phyloP scores from a whole-genome alignment of 306 rosid species.

The Erythrophleum fordii region DNA sequence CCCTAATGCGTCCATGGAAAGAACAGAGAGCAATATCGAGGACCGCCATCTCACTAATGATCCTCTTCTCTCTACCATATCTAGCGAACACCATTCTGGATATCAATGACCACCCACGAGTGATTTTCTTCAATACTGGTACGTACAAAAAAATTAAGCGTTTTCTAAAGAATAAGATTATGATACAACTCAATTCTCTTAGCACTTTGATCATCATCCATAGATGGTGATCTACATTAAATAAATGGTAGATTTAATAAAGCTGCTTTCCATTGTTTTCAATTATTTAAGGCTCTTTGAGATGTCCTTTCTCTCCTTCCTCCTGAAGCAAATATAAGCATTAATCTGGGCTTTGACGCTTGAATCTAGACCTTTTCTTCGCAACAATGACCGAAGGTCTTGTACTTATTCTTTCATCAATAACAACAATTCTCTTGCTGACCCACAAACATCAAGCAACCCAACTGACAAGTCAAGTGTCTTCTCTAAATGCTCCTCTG shows the following conservation, averaged over 20 bases:
- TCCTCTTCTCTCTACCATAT: constrained; percentile 27
- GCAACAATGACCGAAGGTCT: constrained; percentile 55
- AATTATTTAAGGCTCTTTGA: constrained; percentile 43
- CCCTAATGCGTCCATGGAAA: constrained; percentile 14
- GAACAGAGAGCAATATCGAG: too few relatives aligned
- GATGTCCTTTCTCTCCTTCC: constrained; percentile 55
- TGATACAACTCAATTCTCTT: constrained; percentile 41
- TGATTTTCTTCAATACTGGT: constrained; percentile 32
- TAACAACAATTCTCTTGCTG: constrained; percentile 57
- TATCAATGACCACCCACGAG: constrained; percentile 42
- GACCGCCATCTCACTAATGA: constrained; percentile 26
- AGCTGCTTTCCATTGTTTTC: constrained; percentile 41
- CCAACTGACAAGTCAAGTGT: constrained; percentile 55
- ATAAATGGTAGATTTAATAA: background rate
- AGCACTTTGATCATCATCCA: constrained; percentile 35
- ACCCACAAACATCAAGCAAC: constrained; percentile 63
- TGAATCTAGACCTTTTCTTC: constrained; percentile 53
- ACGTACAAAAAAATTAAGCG: constrained; percentile 39
- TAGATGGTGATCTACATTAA: constrained; percentile 25
- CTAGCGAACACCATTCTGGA: too few relatives aligned
- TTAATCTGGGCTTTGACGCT: constrained; percentile 44
- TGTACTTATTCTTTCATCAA: constrained; percentile 50
- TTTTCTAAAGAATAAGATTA: constrained; percentile 40
- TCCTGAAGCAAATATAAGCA: constrained; percentile 55
- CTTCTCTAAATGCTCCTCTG: constrained; percentile 49